A percentile compares a stretch with the other conserved stretches of the same genome.
phyloP scores from a whole-genome alignment of 2,329 filamentous ascomycete genomes.

The Ophiosphaerella herpotricha region DNA sequence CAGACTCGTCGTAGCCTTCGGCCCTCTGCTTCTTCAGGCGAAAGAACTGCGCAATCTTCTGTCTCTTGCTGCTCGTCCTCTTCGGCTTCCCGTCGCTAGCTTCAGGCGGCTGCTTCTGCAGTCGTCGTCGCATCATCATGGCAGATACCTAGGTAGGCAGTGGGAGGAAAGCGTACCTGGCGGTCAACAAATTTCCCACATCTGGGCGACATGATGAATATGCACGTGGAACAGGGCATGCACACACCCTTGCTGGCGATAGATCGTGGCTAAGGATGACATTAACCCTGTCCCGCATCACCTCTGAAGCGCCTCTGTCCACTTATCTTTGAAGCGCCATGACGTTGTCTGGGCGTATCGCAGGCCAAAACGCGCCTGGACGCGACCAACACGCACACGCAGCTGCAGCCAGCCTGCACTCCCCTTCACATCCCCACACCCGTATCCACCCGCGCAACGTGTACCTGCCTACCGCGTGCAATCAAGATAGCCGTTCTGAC shows the following conservation, averaged over 20 bases:
- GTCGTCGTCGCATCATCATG: constrained; percentile 38
- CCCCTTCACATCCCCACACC: constrained; percentile 8
- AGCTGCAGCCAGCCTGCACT: constrained; percentile 19
- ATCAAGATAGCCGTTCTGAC: constrained; percentile 11
- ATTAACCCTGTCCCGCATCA: constrained; percentile 33
- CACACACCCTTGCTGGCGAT: constrained; percentile 30
- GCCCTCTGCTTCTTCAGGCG: constrained; percentile 30
- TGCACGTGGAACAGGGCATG: constrained; percentile 36
- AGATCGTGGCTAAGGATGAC: constrained; percentile 23
- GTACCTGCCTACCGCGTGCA: constrained; percentile 7
- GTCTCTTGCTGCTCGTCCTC: constrained; percentile 36
- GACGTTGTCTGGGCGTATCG: constrained; percentile 25
- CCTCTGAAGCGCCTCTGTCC: too few relatives aligned
- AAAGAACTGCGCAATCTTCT: constrained; percentile 39
- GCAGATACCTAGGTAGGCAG: constrained; percentile 13
- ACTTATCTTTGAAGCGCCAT: constrained; percentile 10
- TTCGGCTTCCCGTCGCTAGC: constrained; percentile 24
- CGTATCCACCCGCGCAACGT: constrained; percentile 8
- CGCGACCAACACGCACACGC: constrained; percentile 21
- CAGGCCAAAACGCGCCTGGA: constrained; percentile 16
- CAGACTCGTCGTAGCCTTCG: constrained; percentile 19
- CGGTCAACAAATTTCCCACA: constrained; percentile 28
- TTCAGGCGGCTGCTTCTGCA: constrained; percentile 26
- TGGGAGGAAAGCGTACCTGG: constrained; percentile 16
- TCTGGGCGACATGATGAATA: constrained; percentile 23